A percentile compares a stretch with the other conserved stretches of the same genome.
Conservation (phyloP, 768 basidiomycete genomes). For the Tulasnella sp. region DNA sequence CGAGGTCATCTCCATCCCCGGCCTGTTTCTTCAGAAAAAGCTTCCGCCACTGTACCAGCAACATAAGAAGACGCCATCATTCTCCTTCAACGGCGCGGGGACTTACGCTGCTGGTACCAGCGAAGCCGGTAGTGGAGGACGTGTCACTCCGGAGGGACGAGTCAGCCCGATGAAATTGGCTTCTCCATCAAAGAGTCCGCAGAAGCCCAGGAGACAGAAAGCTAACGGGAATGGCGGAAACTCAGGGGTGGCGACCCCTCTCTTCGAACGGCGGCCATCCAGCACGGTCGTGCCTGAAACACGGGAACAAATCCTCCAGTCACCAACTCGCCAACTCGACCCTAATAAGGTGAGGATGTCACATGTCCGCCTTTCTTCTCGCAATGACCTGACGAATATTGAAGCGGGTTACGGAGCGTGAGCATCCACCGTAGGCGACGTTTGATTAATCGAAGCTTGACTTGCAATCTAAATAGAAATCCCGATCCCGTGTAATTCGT, state of each 20-base stretch:
- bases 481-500: neutral
- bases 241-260: too few relatives aligned
- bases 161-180: neutral
- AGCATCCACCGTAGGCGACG: too few relatives aligned
- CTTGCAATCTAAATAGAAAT: too few relatives aligned
- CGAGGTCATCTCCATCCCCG: neutral
- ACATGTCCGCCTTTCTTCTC: too few relatives aligned
- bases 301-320: too few relatives aligned
- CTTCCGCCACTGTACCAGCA: neutral
- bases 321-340: too few relatives aligned
- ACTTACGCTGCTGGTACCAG: neutral
- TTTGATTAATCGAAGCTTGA: too few relatives aligned
- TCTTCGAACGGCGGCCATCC: too few relatives aligned
- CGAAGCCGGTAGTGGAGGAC: neutral
- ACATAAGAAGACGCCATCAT: neutral
- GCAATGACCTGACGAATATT: too few relatives aligned
- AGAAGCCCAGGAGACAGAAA: neutral
- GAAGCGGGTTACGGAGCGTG: too few relatives aligned
- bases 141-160: neutral
- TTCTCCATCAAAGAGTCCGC: neutral
- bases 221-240: neutral
- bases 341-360: too few relatives aligned
- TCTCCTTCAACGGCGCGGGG: neutral
- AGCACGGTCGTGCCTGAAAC: too few relatives aligned
- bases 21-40: neutral